Percentiles rank a stretch among this genome's conserved stretches.
Evolutionary conservation across 805 yeast genomes (phyloP).

Genomic region (Hanseniaspora mollemarum): DNA sequence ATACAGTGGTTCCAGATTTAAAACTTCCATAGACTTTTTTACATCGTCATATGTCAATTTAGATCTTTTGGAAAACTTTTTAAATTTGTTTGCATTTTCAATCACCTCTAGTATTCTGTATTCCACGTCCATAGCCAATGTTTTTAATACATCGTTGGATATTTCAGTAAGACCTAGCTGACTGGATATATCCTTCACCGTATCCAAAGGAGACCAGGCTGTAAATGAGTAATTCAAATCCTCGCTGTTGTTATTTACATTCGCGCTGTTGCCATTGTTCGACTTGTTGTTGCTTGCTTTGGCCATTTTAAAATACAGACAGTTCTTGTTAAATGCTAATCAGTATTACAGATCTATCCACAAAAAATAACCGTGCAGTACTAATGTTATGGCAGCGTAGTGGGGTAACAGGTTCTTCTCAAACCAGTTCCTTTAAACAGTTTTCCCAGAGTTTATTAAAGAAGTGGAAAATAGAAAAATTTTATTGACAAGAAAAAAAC

Average conservation of each 20-base stretch:
- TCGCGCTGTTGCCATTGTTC: not conserved
- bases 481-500: too few relatives aligned
- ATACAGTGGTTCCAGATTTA: slow-evolving; percentile 89
- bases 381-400: too few relatives aligned
- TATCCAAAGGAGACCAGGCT: slow-evolving; percentile 94
- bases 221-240: slow-evolving; percentile 51
- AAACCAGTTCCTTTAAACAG: too few relatives aligned
- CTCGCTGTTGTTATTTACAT: not conserved
- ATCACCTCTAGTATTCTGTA: slow-evolving; percentile 89
- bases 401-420: too few relatives aligned
- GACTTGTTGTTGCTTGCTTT: slow-evolving; percentile 1
- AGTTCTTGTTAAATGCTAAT: too few relatives aligned
- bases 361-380: too few relatives aligned
- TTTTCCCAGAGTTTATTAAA: too few relatives aligned
- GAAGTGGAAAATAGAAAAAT: too few relatives aligned
- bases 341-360: too few relatives aligned
- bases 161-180: slow-evolving; percentile 65
- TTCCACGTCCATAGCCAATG: slow-evolving; percentile 98
- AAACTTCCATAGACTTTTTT: slow-evolving; percentile 64
- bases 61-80: slow-evolving; percentile 84
- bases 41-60: slow-evolving; percentile 72
- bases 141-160: slow-evolving; percentile 86
- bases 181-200: slow-evolving; percentile 93
- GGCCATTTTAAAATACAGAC: slow-evolving; percentile 5
- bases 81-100: slow-evolving; percentile 91